Conservation (phyloP, 371 early-diverging fungal species). For the Parasitella parasitica region DNA sequence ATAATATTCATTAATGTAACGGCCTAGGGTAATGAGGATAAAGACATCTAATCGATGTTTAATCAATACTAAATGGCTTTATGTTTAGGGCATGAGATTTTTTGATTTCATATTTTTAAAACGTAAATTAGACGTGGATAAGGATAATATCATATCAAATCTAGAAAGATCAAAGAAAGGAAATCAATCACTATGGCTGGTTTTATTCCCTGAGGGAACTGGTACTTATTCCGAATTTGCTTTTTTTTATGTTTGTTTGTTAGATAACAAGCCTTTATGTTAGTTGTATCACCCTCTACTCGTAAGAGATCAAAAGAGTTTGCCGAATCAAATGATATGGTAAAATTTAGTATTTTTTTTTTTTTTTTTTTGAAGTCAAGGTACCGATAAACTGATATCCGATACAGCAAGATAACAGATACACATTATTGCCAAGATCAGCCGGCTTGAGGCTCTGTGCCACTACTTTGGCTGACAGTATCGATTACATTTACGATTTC, state of each 20-base stretch:
- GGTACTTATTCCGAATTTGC: conserved; percentile 13
- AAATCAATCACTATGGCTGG: conserved; percentile 74
- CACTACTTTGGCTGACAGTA: conserved; percentile 55
- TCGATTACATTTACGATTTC: conserved; percentile 77
- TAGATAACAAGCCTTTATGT: conserved; percentile 16
- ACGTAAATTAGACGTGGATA: conserved; percentile 78
- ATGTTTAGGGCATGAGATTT: conserved; percentile 87
- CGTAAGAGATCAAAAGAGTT: conserved; percentile 48
- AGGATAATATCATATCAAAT: conserved; percentile 45
- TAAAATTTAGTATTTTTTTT: conserved; percentile 20
- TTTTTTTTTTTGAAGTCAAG: too few relatives aligned
- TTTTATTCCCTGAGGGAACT: conserved; percentile 93
- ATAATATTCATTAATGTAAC: neutral
- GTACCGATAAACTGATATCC: neutral
- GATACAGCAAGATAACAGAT: conserved; percentile 44
- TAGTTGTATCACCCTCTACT: conserved; percentile 27
- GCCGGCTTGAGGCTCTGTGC: conserved; percentile 74
- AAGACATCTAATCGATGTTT: neutral
- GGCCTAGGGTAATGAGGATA: neutral
- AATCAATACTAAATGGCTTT: neutral
- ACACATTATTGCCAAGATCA: conserved; percentile 77
- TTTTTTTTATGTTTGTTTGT: conserved; percentile 12
- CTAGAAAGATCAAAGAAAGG: conserved; percentile 35
- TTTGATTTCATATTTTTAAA: conserved; percentile 86
- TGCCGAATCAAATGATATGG: conserved; percentile 52